Base-by-base conservation (phyloP, 306 rosid species). In the Sechiopsis laciniata region DNA sequence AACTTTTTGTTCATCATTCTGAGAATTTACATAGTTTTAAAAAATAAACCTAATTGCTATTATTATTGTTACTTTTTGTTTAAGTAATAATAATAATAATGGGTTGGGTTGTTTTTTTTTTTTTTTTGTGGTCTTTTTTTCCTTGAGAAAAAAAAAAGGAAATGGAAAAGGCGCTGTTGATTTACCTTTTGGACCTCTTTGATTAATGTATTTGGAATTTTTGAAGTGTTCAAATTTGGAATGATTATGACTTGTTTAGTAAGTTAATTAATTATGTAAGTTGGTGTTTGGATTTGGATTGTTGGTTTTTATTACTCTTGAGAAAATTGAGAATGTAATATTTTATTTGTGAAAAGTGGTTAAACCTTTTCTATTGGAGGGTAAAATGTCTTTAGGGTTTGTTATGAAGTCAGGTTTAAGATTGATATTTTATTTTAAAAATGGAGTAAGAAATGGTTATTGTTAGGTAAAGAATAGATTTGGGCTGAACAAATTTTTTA, bases 61-160 rank as follows among this genome's bases (percentile, higher is more conserved):
- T 60, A 14, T 60, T 60, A 60, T 26, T 60, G 2, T 60, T 24
- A 13, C 45, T 60, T 22, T 32, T 32, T 32, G 37, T 32, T 32
- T 32, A 32, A 26, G 42, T 60, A 60, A 60, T 60, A 0, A 62
- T 62, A 62, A 61, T 32, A 8, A 62, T 62, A 21, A 21, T 62
- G 35, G 3, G 42, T 35, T 26, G 15, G 2, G 14, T 29, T 15
- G 20, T 57, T 21, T 11, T 56, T 20, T 29, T 29, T 15, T 57
- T 57, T 21, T 11, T 56, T 20, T 56, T 57, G 20, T 19, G 66
- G 48, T 61, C 68, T 61, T 61, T 61, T 61, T 62, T 16, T 62
- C 21, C 48, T 62, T 16, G 6, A 29, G 10, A 7, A 62, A 62
- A 32, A 60, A 60, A 0, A 16, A 32, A 3, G 48, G 42, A 62